phyloP scores from a whole-genome alignment of 2,329 filamentous ascomycete genomes.

The Amesomyces nigricolor region DNA sequence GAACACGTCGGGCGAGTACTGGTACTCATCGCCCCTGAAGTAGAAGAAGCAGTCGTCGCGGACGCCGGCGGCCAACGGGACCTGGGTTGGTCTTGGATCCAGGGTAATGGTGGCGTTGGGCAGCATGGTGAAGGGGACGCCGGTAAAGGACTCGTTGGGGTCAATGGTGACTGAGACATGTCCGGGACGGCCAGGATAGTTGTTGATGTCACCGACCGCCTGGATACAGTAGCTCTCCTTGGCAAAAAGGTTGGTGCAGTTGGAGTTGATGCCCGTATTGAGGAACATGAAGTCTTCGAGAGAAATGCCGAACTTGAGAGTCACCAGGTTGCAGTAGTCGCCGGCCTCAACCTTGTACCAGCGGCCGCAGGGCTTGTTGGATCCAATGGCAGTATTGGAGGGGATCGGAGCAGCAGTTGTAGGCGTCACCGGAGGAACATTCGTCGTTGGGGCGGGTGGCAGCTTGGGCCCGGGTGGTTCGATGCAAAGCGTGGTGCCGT shows the following conservation, averaged over 20 bases:
- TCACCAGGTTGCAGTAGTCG: constrained; percentile 34
- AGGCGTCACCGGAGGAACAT: background rate
- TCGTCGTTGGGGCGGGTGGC: background rate
- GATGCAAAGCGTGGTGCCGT: constrained; percentile 9
- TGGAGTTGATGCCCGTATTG: constrained; percentile 30
- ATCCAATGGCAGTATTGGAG: constrained; percentile 25
- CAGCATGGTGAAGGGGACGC: too few species aligned
- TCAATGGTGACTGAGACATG: too few species aligned
- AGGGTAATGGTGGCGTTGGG: too few species aligned
- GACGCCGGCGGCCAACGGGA: too few species aligned
- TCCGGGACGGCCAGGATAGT: too few species aligned
- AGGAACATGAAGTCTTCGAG: constrained; percentile 32
- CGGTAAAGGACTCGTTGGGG: too few species aligned
- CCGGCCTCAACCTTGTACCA: constrained; percentile 30
- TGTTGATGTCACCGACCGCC: constrained; percentile 19
- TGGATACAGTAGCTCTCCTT: constrained; percentile 32
- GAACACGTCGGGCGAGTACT: too few species aligned
- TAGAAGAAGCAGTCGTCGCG: too few species aligned
- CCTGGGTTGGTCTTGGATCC: too few species aligned
- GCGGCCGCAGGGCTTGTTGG: constrained; percentile 26
- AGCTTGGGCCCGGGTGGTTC: too few species aligned
- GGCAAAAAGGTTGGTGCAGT: constrained; percentile 33
- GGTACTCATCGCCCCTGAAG: too few species aligned
- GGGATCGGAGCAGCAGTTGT: constrained; percentile 15
- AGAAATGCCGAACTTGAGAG: constrained; percentile 29